Conservation (phyloP, 768 basidiomycete genomes). For the Rhodotorula diobovata region DNA sequence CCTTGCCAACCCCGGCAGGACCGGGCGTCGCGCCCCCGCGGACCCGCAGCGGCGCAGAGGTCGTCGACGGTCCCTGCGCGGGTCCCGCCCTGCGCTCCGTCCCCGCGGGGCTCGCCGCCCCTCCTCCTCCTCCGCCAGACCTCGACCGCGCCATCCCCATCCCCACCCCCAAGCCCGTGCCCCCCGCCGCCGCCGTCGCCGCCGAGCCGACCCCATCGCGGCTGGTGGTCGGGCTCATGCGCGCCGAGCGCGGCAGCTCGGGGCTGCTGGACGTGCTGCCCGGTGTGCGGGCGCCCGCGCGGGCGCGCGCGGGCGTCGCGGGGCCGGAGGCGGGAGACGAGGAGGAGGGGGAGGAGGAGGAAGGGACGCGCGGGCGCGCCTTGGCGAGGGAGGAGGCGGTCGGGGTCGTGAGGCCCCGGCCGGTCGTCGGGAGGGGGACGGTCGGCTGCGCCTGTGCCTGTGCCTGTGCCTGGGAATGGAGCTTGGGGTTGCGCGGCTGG, state of each 20-base stretch:
- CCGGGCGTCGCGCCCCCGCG: not conserved
- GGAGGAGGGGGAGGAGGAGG: not conserved
- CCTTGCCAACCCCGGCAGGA: too few species aligned
- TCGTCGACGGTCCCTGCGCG: not conserved
- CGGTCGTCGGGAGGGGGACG: not conserved
- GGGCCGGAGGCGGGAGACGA: not conserved
- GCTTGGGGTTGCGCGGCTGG: not conserved
- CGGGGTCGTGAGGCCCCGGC: constrained; percentile 8
- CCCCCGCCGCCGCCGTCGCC: too few species aligned
- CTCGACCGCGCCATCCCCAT: too few species aligned
- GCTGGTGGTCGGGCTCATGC: not conserved
- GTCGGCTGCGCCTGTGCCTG: not conserved
- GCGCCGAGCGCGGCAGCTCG: not conserved
- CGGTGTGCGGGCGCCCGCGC: not conserved
- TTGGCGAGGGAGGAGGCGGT: constrained; percentile 36
- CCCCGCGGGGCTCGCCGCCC: too few species aligned
- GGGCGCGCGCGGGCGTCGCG: not conserved
- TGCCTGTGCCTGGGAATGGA: too few species aligned
- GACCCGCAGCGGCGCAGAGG: not conserved
- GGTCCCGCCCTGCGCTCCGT: too few species aligned
- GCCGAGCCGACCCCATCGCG: not conserved
- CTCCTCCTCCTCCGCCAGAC: too few species aligned
- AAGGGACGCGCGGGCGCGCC: constrained; percentile 5
- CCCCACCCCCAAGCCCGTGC: too few species aligned
- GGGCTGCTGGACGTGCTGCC: not conserved